Evolutionary conservation across 1,139 yeast species (phyloP), one percentile per base, ranked within the genome.

Genomic region (Blastobotrys capitulatus): DNA sequence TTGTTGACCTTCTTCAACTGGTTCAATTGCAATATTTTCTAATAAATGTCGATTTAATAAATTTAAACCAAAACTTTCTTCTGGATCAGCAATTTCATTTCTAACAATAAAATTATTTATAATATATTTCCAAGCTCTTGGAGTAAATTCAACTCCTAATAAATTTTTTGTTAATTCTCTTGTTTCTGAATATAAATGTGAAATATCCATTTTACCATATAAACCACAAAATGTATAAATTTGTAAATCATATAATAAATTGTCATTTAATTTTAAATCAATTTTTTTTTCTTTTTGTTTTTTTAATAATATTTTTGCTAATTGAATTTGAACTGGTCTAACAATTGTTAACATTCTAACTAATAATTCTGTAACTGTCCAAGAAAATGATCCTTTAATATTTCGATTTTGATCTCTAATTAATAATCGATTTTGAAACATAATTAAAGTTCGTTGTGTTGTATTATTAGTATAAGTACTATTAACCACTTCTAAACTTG

Each of bases 281-380:
- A 37, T 7, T 8, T 19, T 20, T 7, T 18, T 19, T 19, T 15
- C 6, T 10, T 15, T 22, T 15, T 2, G 6, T 13, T 16, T 26
- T n/a, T 36, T 27, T 16, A 18, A 10, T 9, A 44, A 36, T 18
- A 19, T 13, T 37, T 36, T 9, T 5, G 26, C 47, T 10, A 44
- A 16, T 16, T 16, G 3, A 10, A 44, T 19, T 18, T 44, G 47
- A 2, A 44, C 37, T 2, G 47, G 47, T 7, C 47, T 35, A 16
- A 44, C 22, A 10, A 44, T 27, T 13, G 41, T 27, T 36, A 44
- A 16, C 36, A 44, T 18, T 12, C 41, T 41, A 10, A 27, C 27
- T 10, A 44, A 15, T 12, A 44, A 13, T 35, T 44, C 47, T 12
- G 29, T 27, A 15, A 15, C 19, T 26, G 32, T 19, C 42, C 42